Percentiles rank a stretch among this genome's conserved stretches.
Conservation (phyloP, 163 green algal species). For the Scenedesmus sp. region DNA sequence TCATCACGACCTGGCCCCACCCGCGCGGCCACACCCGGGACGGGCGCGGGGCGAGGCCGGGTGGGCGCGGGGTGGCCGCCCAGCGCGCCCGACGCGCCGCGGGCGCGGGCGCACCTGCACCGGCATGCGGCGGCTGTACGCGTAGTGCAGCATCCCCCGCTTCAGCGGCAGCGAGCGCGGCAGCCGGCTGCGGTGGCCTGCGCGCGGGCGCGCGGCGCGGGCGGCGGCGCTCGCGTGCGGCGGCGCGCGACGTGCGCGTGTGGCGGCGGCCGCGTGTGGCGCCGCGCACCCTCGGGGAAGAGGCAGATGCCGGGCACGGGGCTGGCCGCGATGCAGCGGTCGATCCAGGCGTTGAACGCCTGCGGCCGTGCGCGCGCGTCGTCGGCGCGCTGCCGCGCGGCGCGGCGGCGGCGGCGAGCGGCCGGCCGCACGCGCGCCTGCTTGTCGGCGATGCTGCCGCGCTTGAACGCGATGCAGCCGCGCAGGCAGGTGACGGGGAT, state of each 20-base stretch:
- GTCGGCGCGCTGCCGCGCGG: background rate
- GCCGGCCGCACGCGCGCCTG: slow-evolving; percentile 53
- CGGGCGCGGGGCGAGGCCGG: too few species aligned
- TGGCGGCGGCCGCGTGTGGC: too few species aligned
- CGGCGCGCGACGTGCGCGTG: too few species aligned
- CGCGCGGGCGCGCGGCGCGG: too few species aligned
- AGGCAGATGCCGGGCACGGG: slow-evolving; percentile 74
- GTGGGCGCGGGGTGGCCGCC: too few species aligned
- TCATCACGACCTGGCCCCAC: slow-evolving; percentile 75
- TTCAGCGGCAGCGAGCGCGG: slow-evolving; percentile 77
- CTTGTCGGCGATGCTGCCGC: slow-evolving; percentile 73
- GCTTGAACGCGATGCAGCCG: slow-evolving; percentile 80
- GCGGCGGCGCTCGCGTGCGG: too few species aligned
- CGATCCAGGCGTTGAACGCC: slow-evolving; percentile 87
- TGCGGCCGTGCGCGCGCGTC: slow-evolving; percentile 38
- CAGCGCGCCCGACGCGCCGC: too few species aligned
- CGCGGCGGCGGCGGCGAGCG: background rate
- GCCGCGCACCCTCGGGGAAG: slow-evolving; percentile 78
- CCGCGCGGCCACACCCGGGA: background rate
- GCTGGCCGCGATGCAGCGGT: slow-evolving; percentile 63
- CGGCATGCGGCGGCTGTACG: slow-evolving; percentile 73
- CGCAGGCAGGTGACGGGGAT: slow-evolving; percentile 57
- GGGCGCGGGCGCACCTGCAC: slow-evolving; percentile 73
- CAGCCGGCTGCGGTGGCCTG: slow-evolving; percentile 77
- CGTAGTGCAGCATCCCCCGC: slow-evolving; percentile 88